These are phyloP conservation scores for Penicillium arizonense DNA, from an alignment of 495 filamentous ascomycete genomes.

Conservation along the genomic window DNA sequence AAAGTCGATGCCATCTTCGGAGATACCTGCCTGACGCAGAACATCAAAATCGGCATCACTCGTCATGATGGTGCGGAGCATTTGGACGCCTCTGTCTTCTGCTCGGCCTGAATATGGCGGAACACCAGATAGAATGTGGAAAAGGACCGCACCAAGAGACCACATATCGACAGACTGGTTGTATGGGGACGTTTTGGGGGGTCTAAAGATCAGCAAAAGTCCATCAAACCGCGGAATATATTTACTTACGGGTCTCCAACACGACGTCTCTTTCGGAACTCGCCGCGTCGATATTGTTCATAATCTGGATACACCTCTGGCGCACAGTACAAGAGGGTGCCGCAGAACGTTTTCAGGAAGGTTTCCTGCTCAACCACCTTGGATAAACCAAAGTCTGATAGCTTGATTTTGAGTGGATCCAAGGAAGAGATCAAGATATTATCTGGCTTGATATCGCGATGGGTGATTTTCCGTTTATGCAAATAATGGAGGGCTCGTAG, in stretches of 20 bases:
- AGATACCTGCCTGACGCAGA: constrained; percentile 55
- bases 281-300: constrained; percentile 43
- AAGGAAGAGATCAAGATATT: constrained; percentile 81
- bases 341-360: constrained; percentile 94
- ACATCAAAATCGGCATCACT: constrained; percentile 59
- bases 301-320: constrained; percentile 94
- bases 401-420: constrained; percentile 77
- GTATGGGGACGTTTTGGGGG: constrained; percentile 60
- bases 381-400: constrained; percentile 94
- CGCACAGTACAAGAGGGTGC: constrained; percentile 91
- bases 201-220: constrained; percentile 29
- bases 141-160: constrained; percentile 90
- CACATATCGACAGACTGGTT: constrained; percentile 90
- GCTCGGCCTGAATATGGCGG: constrained; percentile 74
- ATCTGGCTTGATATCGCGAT: constrained; percentile 96
- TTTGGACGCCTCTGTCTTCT: constrained; percentile 55
- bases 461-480: constrained; percentile 82
- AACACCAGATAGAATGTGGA: constrained; percentile 68
- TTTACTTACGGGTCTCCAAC: constrained; percentile 44
- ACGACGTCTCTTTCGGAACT: constrained; percentile 51
- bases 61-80: constrained; percentile 84
- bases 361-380: constrained; percentile 89
- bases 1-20: constrained; percentile 65
- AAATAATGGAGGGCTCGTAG: constrained; percentile 83
- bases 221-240: background rate